Base-by-base conservation (phyloP, 1,284 basidiomycete genomes). In the Thecaphora thlaspeos region DNA sequence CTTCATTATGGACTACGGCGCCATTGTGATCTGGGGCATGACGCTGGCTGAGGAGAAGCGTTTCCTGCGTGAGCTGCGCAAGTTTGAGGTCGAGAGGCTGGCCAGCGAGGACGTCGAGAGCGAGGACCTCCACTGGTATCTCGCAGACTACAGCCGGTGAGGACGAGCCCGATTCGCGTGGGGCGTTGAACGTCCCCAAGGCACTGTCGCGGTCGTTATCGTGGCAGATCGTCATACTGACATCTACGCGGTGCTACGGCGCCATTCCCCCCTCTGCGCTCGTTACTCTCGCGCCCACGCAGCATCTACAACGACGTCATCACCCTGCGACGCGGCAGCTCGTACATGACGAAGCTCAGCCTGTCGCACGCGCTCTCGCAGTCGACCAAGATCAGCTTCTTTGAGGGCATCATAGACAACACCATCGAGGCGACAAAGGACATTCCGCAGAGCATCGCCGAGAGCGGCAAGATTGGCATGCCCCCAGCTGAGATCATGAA, bases 291-390 rank as follows among this genome's bases (percentile, higher is more conserved):
- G 26, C 26, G 5, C 49, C 39, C 51, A 8, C 45, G 41, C 46
- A 91, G 91, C 68, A 96, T 96, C 77, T 97, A 94, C 80, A 96
- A 97, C 81, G 93, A 97, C 79, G 93, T 97, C 42, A 96, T 97
- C 62, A 95, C 93, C 1, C 82, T 97, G 28, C 87, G 92, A 46
- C 89, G 89, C 77, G 92, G 93, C 19, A 95, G 91, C 11, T 88
- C 90, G 58, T 95, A 94, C 78, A 95, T 97, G 92, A 96, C 92
- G 11, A 97, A 96, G 79, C 82, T 97, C 11, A 91, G 91, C 1
- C 81, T 97, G 30, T 95, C 92, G 15, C 92, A 97, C 78, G 92
- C 92, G 0, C 84, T 97, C 34, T 87, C 92, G 8, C 93, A 96
- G 82, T 93, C 90, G 15, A 92, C 94, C 70, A 97, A 96, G 81